phyloP scores from a whole-genome alignment of 2,329 filamentous ascomycete species.

The Cytospora piceae region DNA sequence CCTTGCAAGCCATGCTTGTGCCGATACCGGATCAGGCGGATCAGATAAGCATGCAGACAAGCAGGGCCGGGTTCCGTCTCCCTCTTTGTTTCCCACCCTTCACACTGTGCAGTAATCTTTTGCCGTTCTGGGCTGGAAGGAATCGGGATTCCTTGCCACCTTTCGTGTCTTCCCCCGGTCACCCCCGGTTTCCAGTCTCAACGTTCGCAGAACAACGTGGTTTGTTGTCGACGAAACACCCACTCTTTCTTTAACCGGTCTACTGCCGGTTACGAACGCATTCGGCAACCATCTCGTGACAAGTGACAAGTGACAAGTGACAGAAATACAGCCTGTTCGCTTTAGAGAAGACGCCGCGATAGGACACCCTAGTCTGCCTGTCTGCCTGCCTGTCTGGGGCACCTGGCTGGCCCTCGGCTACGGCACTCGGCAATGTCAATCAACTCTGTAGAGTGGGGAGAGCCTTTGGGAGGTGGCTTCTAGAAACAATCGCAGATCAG shows the following conservation, averaged over 20 bases:
- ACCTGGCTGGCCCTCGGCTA: not conserved
- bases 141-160: constrained; percentile 5
- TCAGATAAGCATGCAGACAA: constrained; percentile 13
- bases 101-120: constrained; percentile 11
- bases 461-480: not conserved
- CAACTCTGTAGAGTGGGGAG: constrained; percentile 2
- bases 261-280: too few species aligned
- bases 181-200: not conserved
- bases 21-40: constrained; percentile 22
- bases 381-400: too few species aligned
- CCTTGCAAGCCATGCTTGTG: too few species aligned
- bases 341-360: not conserved
- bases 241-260: not conserved
- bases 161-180: not conserved
- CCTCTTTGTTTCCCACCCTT: not conserved
- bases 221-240: not conserved
- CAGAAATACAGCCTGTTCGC: constrained; percentile 1
- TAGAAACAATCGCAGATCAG: not conserved
- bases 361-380: not conserved
- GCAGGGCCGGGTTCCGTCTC: too few species aligned
- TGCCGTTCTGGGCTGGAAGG: not conserved
- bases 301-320: not conserved
- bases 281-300: not conserved
- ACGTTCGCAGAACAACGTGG: not conserved
- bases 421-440: constrained; percentile 16